Evolutionary conservation across 805 yeast species (phyloP).

Genomic region (fission yeast (Schizosaccharomyces pombe)): ASM294v3 CU329670.1:3311001-3311500

Average conservation of each 20-base stretch:
- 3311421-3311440: constrained; percentile 20
- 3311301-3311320: not conserved
- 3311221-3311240: constrained; percentile 23
- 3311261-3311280: constrained; percentile 24
- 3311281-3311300: constrained; percentile 5
- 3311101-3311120: constrained; percentile 13
- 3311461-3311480: constrained; percentile 26
- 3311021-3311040: constrained; percentile 31
- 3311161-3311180: constrained; percentile 31
- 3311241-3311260: constrained; percentile 23
- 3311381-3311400: constrained; percentile 11
- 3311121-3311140: constrained; percentile 12
- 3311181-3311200: constrained; percentile 30
- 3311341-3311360: constrained; percentile 4
- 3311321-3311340: not conserved
- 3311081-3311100: constrained; percentile 15
- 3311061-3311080: not conserved
- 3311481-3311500: constrained; percentile 27
- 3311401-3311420: constrained; percentile 27
- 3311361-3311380: not conserved
- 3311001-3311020: constrained; percentile 28
- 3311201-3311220: constrained; percentile 33
- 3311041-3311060: constrained; percentile 16
- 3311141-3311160: constrained; percentile 27
- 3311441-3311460: constrained; percentile 26